phyloP scores from a whole-genome alignment of 2,329 filamentous ascomycete genomes.

The Botryosphaeria dothidea region DNA sequence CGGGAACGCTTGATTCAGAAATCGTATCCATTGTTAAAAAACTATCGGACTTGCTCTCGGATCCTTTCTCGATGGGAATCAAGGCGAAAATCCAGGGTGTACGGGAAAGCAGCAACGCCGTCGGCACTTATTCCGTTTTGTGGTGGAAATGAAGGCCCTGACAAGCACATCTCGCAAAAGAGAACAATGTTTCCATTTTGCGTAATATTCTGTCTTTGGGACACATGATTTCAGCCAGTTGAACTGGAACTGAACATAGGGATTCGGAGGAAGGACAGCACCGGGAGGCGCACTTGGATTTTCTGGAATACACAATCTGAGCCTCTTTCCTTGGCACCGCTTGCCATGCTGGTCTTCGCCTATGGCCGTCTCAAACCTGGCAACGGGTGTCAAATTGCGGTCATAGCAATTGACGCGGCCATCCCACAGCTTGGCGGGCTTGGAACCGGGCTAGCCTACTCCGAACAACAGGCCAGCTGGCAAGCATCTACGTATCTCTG shows the following conservation, averaged over 20 bases:
- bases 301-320: neutral
- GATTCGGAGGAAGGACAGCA: neutral
- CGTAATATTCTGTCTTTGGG: neutral
- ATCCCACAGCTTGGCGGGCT: neutral
- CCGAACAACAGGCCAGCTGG: neutral
- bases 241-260: neutral
- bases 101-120: constrained; percentile 12
- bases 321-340: neutral
- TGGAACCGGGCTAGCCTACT: neutral
- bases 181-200: neutral
- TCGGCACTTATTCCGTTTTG: constrained; percentile 13
- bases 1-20: constrained; percentile 25
- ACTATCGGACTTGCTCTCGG: constrained; percentile 33
- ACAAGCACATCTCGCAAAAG: neutral
- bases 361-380: neutral
- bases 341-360: neutral
- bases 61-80: constrained; percentile 39
- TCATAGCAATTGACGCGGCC: neutral
- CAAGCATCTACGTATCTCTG: neutral
- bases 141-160: constrained; percentile 9
- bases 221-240: neutral
- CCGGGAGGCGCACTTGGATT: neutral
- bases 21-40: constrained; percentile 38
- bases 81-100: constrained; percentile 26
- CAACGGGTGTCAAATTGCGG: neutral